Evolutionary conservation across 2,329 filamentous ascomycete species (phyloP).

Genomic region (Diaporthe humulicola): DNA sequence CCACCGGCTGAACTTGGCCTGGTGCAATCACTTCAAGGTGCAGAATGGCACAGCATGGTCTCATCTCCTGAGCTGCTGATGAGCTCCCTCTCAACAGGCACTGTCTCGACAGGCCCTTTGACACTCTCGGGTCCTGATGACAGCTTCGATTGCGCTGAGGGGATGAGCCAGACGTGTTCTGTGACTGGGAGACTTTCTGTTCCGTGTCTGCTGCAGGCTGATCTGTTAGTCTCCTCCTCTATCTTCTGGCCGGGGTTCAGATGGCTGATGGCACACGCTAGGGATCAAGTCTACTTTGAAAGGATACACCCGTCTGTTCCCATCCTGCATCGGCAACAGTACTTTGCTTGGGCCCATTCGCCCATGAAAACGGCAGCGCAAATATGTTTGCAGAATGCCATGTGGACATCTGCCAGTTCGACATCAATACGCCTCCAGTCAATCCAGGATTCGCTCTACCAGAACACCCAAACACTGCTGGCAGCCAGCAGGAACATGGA

Average conservation of each 20-base stretch:
- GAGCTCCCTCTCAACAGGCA: neutral
- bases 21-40: neutral
- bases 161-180: neutral
- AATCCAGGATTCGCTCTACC: neutral
- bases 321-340: neutral
- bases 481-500: neutral
- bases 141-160: neutral
- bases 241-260: neutral
- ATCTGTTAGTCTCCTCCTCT: neutral
- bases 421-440: neutral
- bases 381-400: neutral
- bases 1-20: neutral
- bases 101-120: neutral
- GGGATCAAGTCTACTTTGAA: neutral
- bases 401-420: neutral
- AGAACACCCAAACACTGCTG: neutral
- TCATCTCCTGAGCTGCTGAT: neutral
- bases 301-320: neutral
- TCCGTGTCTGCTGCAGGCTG: neutral
- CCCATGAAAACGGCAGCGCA: neutral
- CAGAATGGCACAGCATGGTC: neutral
- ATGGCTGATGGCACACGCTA: neutral
- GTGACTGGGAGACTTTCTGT: neutral
- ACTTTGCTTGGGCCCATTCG: neutral
- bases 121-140: neutral